Evolutionary conservation across 495 filamentous ascomycete species (phyloP), one percentile per base, ranked within the genome.

Genomic region (Talaromyces nanjingensis): DNA sequence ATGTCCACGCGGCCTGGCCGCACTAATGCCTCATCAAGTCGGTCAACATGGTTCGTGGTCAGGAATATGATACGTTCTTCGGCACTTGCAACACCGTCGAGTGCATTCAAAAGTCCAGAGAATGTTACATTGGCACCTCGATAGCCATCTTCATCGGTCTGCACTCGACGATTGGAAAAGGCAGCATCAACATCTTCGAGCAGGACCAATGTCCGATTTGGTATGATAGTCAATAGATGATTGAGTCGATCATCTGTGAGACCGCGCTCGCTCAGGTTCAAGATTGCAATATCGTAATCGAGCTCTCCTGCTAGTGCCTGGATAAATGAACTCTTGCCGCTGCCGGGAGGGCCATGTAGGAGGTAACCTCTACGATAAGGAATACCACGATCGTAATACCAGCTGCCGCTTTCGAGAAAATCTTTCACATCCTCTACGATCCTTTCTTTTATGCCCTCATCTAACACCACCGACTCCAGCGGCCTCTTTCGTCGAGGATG

Each of bases 121-220:
- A 97, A 97, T 0, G 94, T 98, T 54, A 98, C 94, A 25, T 92
- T 97, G 5, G 87, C 88, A 34, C 94, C 92, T 25, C 83, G 81
- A 69, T 97, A 98, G 8, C 94, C 94, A 70, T 98, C 91, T 9
- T 86, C 76, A 37, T 91, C 91, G 1, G 84, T 81, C 72, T 91
- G 87, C 2, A 69, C 73, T 20, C 91, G 84, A 33, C 91, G 81
- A 72, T 93, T 94, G 11, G 79, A 81, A 73, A 98, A 96, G 4
- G 94, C 96, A 0, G 92, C 94, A 73, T 98, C 94, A 8, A 92
- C 93, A 75, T 98, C 94, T 73, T 98, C 94, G 42, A 98, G 80
- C 39, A 98, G 74, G 31, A 97, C 84, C 9, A 98, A 84, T 0
- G 91, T 96, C 60, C 92, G 84, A 62, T 87, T 86, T 0, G 94